Evolutionary conservation across 2,329 filamentous ascomycete species (phyloP), one percentile per base, ranked within the genome.

Genomic region (Raffaelea arxii): DNA sequence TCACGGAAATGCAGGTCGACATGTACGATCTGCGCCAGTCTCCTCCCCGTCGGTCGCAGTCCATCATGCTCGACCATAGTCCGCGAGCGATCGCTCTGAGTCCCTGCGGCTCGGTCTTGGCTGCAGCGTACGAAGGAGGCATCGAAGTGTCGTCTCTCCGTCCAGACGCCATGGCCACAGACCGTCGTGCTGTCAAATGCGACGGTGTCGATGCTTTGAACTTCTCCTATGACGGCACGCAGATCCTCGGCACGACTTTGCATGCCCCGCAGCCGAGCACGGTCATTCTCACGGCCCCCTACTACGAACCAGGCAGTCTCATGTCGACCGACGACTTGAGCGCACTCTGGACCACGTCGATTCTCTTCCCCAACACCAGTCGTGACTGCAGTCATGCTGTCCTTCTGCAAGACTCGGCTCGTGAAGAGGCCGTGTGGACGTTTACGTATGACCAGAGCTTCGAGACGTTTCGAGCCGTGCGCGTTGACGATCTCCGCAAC

Each of bases 51-150:
- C 77, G 85, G 51, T 77, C 77, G n/a, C 81, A 84, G 58, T 84
- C 84, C 25, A 74, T 95, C 47, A 76, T 84, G 40, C 71, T 95
- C 50, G 85, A 91, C 56, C 82, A 92, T 61, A 77, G 79, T 46
- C 86, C 89, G 9, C 78, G 82, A 46, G 80, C 86, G 14, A 84
- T 95, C 53, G 82, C 85, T 16, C 67, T 95, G 25, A 91, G 88
- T 1, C 86, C 88, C 1, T 86, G 84, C 52, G 87, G 86, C 22
- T 80, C 82, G 38, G 85, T 95, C 14, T 66, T 95, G 40, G 89
- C 89, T 22, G 84, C 87, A 16, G 88, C 88, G 7, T 94, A 90
- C 62, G 81, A 88, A 58, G 85, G 86, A 46, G 86, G 86, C n/a
- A 90, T 95, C 51, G 89, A 95, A 62, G 85, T 95, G 0, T 81